Conservation (phyloP, 108 stramenopile genomes). For the Fistulifera solaris region DNA sequence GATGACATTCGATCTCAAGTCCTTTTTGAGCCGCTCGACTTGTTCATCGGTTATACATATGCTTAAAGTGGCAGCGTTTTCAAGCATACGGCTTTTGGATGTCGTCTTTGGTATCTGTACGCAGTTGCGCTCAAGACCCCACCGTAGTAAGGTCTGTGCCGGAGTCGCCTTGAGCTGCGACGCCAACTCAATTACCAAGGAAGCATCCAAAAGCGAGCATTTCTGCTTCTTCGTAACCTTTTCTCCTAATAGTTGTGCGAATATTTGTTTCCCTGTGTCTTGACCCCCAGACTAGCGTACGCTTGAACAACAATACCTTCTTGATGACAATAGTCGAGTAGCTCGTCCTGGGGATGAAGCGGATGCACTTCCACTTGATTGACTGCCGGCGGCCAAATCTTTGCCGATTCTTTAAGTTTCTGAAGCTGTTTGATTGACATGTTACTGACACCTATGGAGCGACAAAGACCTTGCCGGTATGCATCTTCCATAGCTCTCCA, state of each 20-base stretch:
- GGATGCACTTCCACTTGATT: slow-evolving; percentile 88
- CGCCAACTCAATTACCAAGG: slow-evolving; percentile 39
- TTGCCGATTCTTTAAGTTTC: slow-evolving; percentile 35
- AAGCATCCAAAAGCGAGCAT: slow-evolving; percentile 19
- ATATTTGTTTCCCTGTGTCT: slow-evolving; percentile 41
- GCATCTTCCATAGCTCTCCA: slow-evolving; percentile 87
- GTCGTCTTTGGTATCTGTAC: slow-evolving; percentile 58
- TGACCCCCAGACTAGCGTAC: slow-evolving; percentile 76
- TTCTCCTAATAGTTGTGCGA: slow-evolving; percentile 26
- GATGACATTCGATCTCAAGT: slow-evolving; percentile 1
- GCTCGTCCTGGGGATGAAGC: slow-evolving; percentile 48
- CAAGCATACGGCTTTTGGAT: slow-evolving; percentile 25
- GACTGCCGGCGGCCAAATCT: slow-evolving; percentile 69
- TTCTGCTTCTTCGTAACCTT: not conserved
- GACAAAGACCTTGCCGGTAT: slow-evolving; percentile 29
- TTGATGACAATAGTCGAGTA: slow-evolving; percentile 58
- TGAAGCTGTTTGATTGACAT: slow-evolving; percentile 45
- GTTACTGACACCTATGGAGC: slow-evolving; percentile 78
- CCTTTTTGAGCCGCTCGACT: not conserved
- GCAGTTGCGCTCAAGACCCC: slow-evolving; percentile 44
- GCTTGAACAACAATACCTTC: slow-evolving; percentile 67
- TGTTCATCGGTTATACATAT: slow-evolving; percentile 22
- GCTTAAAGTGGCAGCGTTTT: slow-evolving; percentile 49
- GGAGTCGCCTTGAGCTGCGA: slow-evolving; percentile 27
- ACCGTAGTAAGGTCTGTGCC: slow-evolving; percentile 62